Conservation (phyloP, 108 stramenopile genomes). For the Pelagomonas calceolata region DNA sequence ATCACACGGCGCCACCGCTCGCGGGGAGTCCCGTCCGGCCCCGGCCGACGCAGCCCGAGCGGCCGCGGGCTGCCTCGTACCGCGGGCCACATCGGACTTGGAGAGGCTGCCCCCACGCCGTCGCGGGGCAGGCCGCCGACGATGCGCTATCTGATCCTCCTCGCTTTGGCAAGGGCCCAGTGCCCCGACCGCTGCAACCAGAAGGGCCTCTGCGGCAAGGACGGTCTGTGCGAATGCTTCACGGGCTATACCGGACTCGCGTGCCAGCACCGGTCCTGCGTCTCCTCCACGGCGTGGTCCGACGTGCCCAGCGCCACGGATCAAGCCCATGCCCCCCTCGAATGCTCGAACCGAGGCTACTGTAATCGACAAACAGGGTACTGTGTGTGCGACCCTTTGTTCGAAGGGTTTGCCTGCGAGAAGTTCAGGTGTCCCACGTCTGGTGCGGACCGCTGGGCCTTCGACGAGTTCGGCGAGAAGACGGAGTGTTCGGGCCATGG, state of each 20-base stretch:
- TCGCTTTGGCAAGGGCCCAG: not conserved
- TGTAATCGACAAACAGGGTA: slow-evolving; percentile 26
- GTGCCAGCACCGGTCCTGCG: slow-evolving; percentile 13
- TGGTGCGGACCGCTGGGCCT: not conserved
- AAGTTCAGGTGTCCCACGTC: slow-evolving; percentile 19
- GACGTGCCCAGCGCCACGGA: slow-evolving; percentile 17
- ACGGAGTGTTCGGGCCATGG: slow-evolving; percentile 30
- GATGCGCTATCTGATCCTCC: too few species aligned
- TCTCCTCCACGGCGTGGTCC: slow-evolving; percentile 20
- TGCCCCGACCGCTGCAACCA: slow-evolving; percentile 8
- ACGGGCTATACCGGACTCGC: slow-evolving; percentile 11
- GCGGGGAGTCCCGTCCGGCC: too few species aligned
- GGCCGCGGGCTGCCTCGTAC: too few species aligned
- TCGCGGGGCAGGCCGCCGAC: too few species aligned
- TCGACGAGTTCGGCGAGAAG: not conserved
- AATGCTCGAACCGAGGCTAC: slow-evolving; percentile 39
- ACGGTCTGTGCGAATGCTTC: not conserved
- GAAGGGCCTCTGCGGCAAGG: not conserved
- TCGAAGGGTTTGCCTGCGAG: slow-evolving; percentile 44
- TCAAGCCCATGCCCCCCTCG: slow-evolving; percentile 13
- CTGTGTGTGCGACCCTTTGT: slow-evolving; percentile 38
- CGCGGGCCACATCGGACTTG: too few species aligned
- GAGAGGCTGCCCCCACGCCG: too few species aligned
- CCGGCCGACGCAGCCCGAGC: too few species aligned
- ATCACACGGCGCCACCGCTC: too few species aligned